These are phyloP conservation scores for Beta vulgaris DNA, from an alignment of 148 eudicot genomes.

Conservation along the genomic window DNA sequence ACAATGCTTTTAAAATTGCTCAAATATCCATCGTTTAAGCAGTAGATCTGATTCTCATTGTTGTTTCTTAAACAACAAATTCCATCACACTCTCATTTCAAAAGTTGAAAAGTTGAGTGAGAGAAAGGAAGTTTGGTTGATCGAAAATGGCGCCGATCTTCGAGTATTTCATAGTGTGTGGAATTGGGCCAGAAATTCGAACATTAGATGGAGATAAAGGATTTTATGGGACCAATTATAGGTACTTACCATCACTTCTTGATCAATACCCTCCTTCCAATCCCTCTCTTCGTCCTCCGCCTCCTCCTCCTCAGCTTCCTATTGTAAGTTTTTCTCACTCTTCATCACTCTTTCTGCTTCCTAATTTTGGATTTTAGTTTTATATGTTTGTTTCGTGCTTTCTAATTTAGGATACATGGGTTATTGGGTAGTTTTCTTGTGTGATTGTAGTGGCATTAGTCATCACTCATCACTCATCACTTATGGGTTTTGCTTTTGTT, in stretches of 20 bases:
- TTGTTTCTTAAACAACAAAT: no score
- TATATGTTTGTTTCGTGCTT: background rate
- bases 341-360: background rate
- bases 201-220: conserved; percentile 68
- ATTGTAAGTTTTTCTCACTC: conserved; percentile 39
- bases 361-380: background rate
- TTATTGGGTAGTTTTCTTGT: no score
- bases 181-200: conserved; percentile 82
- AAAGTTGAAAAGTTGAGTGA: background rate
- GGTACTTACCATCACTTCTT: conserved; percentile 71
- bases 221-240: conserved; percentile 51
- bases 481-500: no score
- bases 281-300: conserved; percentile 69
- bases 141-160: conserved; percentile 60
- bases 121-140: background rate
- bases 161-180: conserved; percentile 91
- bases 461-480: no score
- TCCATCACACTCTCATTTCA: background rate
- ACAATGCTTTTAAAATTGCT: no score
- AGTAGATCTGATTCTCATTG: no score
- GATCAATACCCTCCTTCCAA: conserved; percentile 77
- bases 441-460: no score
- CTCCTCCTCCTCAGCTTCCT: conserved; percentile 94
- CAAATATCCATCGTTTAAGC: no score
- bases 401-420: background rate